Evolutionary conservation across 1,284 basidiomycete species (phyloP).

Genomic region (Marasmius oreades): DNA sequence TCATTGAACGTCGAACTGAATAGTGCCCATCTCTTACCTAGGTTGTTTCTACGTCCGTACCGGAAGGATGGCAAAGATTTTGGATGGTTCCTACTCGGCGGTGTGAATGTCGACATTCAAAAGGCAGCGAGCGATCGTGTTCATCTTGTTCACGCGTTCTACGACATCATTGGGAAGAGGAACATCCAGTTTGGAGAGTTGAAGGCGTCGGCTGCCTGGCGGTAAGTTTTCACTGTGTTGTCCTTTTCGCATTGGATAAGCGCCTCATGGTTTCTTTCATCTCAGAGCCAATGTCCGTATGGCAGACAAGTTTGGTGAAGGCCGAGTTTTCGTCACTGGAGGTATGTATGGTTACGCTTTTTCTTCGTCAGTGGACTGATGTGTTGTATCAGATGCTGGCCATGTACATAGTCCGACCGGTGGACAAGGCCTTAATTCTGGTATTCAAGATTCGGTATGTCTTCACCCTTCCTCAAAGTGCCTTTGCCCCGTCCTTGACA

Average conservation of each 20-base stretch:
- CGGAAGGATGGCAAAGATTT: neutral
- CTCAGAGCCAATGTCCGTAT: conserved; percentile 11
- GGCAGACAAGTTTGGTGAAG: conserved; percentile 7
- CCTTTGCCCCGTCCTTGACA: neutral
- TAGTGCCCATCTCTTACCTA: neutral
- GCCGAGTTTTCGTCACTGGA: conserved; percentile 13
- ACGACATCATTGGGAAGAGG: conserved; percentile 25
- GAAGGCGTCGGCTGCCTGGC: neutral
- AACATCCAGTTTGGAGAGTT: conserved; percentile 12
- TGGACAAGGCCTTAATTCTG: conserved; percentile 37
- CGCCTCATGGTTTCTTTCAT: neutral
- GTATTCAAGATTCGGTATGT: conserved; percentile 36
- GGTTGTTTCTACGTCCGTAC: neutral
- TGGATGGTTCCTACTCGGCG: conserved; percentile 18
- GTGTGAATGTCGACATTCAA: conserved; percentile 25
- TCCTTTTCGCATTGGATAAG: neutral
- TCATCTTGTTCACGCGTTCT: conserved; percentile 26
- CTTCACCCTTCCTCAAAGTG: too few species aligned
- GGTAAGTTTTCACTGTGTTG: neutral
- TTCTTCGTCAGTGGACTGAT: too few species aligned
- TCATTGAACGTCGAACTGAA: neutral
- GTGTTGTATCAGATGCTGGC: conserved; percentile 24
- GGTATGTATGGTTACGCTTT: neutral
- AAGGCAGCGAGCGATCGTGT: conserved; percentile 26
- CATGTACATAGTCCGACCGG: conserved; percentile 30